Conservation (phyloP, 805 yeast species). For the Metschnikowia colocasiae region DNA sequence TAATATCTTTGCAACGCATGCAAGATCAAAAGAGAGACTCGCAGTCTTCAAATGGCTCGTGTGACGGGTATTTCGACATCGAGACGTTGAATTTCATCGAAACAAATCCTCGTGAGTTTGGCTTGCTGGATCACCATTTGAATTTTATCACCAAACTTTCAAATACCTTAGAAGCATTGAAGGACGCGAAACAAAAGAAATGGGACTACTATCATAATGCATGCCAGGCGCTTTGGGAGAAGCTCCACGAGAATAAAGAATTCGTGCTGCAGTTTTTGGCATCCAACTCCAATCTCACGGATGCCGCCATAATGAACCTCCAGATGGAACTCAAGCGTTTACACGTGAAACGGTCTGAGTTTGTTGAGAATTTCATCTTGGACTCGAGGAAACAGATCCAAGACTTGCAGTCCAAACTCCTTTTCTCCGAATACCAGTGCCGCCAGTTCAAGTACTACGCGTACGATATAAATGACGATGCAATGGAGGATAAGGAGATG, state of each 20-base stretch:
- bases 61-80: slow-evolving; percentile 34
- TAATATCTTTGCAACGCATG: slow-evolving; percentile 31
- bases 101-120: slow-evolving; percentile 37
- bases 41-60: slow-evolving; percentile 11
- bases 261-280: slow-evolving; percentile 42
- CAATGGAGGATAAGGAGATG: slow-evolving; percentile 50
- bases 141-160: slow-evolving; percentile 29
- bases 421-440: slow-evolving; percentile 52
- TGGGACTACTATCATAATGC: slow-evolving; percentile 32
- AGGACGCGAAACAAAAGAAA: slow-evolving; percentile 34
- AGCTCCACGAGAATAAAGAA: slow-evolving; percentile 46
- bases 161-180: slow-evolving; percentile 30
- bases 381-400: slow-evolving; percentile 59
- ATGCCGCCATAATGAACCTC: slow-evolving; percentile 46
- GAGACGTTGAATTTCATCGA: slow-evolving; percentile 37
- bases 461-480: slow-evolving; percentile 30
- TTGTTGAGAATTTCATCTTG: slow-evolving; percentile 63
- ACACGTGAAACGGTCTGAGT: slow-evolving; percentile 54
- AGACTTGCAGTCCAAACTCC: slow-evolving; percentile 59
- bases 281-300: slow-evolving; percentile 46
- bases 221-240: slow-evolving; percentile 54
- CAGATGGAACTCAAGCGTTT: slow-evolving; percentile 56
- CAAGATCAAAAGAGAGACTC: slow-evolving; percentile 13
- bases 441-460: slow-evolving; percentile 41
- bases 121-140: slow-evolving; percentile 34